These are phyloP conservation scores for Collybia sp. DNA, from an alignment of 768 basidiomycete genomes.

Conservation along the genomic window DNA sequence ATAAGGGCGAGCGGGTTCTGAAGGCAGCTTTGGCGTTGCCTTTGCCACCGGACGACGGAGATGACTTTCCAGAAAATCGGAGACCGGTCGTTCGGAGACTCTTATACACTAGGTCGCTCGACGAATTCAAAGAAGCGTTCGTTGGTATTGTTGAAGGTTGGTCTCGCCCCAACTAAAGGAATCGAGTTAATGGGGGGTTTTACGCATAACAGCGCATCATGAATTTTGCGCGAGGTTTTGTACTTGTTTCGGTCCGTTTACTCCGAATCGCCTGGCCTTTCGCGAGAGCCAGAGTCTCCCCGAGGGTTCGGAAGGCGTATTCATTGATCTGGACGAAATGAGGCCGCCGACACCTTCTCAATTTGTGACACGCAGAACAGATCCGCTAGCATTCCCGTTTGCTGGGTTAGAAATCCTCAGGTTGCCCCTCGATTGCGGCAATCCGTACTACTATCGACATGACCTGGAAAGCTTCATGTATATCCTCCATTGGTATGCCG, in stretches of 20 bases:
- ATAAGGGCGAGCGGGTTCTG: too few species aligned
- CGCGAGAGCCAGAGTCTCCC: not conserved
- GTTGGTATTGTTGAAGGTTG: not conserved
- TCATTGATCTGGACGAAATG: not conserved
- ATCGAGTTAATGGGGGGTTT: too few species aligned
- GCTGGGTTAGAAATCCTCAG: not conserved
- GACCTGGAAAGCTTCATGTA: slow-evolving; percentile 3
- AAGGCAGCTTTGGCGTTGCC: not conserved
- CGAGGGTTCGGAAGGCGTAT: not conserved
- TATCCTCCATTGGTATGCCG: slow-evolving; percentile 4
- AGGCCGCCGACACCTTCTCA: not conserved
- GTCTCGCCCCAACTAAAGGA: not conserved
- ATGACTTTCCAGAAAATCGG: not conserved
- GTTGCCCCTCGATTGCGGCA: not conserved
- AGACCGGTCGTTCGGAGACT: not conserved
- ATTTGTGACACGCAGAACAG: not conserved
- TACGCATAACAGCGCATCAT: not conserved
- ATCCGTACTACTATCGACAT: slow-evolving; percentile 1
- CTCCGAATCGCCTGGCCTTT: not conserved
- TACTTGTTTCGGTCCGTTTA: not conserved
- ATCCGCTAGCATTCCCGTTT: not conserved
- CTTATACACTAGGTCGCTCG: not conserved
- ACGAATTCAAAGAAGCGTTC: not conserved
- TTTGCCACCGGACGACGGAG: not conserved
- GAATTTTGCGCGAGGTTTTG: not conserved